These are phyloP conservation scores for Penicillium griseofulvum DNA, from an alignment of 2,329 filamentous ascomycete species.

Conservation along the genomic window DNA sequence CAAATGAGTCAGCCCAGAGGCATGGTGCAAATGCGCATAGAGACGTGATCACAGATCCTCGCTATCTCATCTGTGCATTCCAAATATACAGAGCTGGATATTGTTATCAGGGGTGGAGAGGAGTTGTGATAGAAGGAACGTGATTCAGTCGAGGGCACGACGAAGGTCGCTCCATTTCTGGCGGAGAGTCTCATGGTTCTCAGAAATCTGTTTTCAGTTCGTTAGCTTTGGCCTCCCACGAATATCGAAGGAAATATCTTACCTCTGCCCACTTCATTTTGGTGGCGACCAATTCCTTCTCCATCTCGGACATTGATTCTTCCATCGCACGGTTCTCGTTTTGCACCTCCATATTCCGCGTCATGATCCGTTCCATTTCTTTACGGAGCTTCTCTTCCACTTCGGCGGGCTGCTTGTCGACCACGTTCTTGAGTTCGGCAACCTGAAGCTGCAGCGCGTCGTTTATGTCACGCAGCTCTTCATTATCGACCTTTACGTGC, in stretches of 20 bases:
- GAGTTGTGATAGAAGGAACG: background rate
- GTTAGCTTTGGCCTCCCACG: background rate
- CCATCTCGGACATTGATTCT: constrained; percentile 86
- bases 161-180: constrained; percentile 75
- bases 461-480: constrained; percentile 83
- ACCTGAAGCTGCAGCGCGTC: constrained; percentile 84
- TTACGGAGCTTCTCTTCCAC: constrained; percentile 76
- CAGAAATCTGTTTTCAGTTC: constrained; percentile 58
- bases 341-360: constrained; percentile 87
- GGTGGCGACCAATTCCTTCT: constrained; percentile 84
- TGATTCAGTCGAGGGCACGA: constrained; percentile 50
- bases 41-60: constrained; percentile 22
- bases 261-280: constrained; percentile 97
- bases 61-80: constrained; percentile 3
- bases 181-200: constrained; percentile 65
- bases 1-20: constrained; percentile 18
- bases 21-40: constrained; percentile 6
- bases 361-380: constrained; percentile 90
- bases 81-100: constrained; percentile 23
- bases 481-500: constrained; percentile 87
- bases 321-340: constrained; percentile 87
- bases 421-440: constrained; percentile 76
- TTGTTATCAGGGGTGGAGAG: background rate
- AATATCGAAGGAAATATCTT: constrained; percentile 37
- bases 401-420: constrained; percentile 85